Base-by-base conservation (phyloP, 23 red algal species). In the Pyropia yezoensis region DNA sequence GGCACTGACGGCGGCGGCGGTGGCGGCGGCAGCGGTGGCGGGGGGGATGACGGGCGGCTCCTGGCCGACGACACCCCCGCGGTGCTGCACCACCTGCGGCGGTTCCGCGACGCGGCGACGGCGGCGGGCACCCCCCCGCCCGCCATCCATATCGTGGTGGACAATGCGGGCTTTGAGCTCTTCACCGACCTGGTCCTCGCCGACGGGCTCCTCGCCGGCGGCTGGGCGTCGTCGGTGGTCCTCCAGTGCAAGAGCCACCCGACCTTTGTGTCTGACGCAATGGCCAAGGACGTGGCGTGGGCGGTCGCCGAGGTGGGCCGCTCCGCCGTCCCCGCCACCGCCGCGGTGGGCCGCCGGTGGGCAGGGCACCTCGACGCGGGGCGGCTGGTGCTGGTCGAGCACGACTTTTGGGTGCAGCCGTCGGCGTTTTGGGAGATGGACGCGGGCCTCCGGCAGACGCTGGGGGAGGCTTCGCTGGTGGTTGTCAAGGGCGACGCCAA, bases 401-500 rank as follows among this genome's bases (percentile, higher is more conserved):
- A 97, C 56, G 73, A 69, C 24, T 97, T 90, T 67, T 97, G 93
- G 93, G 81, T 80, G 52, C 93, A 97, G 73, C 93, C 93, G 49
- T 62, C 49, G 20, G 57, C 93, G 17, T 86, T 97, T 66, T 97
- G 93, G 93, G 85, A 97, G 66, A 97, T 97, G 93, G 72, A 79
- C 15, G 16, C 30, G 2, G 24, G 49, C 0, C 7, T 97, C 0
- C 32, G 57, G 30, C 18, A 16, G 1, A 59, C 82, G 24, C 51
- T 90, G 29, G 51, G 56, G 9, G 11, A 32, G 7, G 34, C 84
- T 15, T 23, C 12, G 21, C 60, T 97, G 26, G 82, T 86, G 1
- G 85, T 97, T 73, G 74, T 97, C 53, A 97, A 97, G 77, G 93
- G 93, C 26, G 93, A 97, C 76, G 93, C 93, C 14, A 97, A 97